Percentiles rank a stretch among this genome's conserved stretches.
phyloP scores from a whole-genome alignment of 495 filamentous ascomycete species.

The Penicillium simplicissimum region DNA sequence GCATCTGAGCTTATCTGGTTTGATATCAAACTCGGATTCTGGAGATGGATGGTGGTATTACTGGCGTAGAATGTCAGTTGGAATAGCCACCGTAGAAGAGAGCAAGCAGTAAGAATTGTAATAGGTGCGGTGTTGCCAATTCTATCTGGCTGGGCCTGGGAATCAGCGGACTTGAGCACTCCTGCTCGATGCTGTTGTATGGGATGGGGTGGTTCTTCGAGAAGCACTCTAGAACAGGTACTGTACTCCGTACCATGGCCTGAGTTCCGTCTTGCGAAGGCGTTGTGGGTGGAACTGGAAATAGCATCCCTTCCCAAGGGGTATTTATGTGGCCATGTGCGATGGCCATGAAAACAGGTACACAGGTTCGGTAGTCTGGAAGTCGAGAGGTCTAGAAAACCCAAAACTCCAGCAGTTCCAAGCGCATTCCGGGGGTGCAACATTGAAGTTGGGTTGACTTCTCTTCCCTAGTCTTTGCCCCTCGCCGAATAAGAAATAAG shows the following conservation, averaged over 20 bases:
- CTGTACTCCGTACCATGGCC: no score
- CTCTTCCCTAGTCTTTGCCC: background rate
- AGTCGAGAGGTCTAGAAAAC: background rate
- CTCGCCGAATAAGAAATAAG: no score
- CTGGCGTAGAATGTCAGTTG: background rate
- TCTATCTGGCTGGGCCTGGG: background rate
- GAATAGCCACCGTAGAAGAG: background rate
- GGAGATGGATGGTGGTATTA: background rate
- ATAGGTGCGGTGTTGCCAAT: background rate
- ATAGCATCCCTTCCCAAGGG: background rate
- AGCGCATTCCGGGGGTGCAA: slow-evolving; percentile 12
- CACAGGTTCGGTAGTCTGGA: background rate
- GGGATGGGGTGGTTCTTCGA: background rate
- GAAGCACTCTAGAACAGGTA: slow-evolving; percentile 4
- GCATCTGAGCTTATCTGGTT: slow-evolving; percentile 1
- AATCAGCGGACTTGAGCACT: background rate
- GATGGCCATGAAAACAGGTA: background rate
- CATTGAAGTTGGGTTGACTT: slow-evolving; percentile 7
- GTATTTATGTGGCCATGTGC: background rate
- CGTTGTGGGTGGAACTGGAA: slow-evolving; percentile 2
- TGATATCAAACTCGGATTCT: background rate
- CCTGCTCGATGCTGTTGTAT: background rate
- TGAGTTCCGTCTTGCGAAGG: background rate
- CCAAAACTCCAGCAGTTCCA: background rate
- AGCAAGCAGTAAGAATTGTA: background rate